These are phyloP conservation scores for Scheffersomyces ergatensis DNA, from an alignment of 805 yeast species.

Conservation along the genomic window DNA sequence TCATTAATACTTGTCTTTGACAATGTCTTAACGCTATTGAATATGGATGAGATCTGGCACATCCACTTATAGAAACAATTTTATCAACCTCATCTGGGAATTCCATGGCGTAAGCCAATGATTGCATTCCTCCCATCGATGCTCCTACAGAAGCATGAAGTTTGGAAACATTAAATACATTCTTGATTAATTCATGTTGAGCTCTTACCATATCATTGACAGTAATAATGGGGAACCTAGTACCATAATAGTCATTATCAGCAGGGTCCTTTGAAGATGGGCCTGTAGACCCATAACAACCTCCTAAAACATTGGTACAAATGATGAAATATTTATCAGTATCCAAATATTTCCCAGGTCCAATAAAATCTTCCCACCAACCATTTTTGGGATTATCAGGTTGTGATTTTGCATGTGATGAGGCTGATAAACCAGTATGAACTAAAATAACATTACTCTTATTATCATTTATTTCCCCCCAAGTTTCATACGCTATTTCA, in stretches of 20 bases:
- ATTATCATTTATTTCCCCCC: slow-evolving; percentile 72
- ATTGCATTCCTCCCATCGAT: slow-evolving; percentile 99
- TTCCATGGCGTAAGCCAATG: slow-evolving; percentile 81
- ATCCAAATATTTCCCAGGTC: slow-evolving; percentile 77
- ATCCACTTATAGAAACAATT: slow-evolving; percentile 81
- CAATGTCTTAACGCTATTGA: slow-evolving; percentile 92
- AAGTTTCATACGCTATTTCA: slow-evolving; percentile 87
- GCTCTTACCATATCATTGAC: slow-evolving; percentile 91
- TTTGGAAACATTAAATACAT: slow-evolving; percentile 60
- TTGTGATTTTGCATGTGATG: slow-evolving; percentile 90
- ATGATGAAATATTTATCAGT: slow-evolving; percentile 78
- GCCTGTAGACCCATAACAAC: slow-evolving; percentile 94
- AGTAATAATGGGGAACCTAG: slow-evolving; percentile 82
- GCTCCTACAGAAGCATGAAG: slow-evolving; percentile 83
- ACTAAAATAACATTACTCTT: slow-evolving; percentile 72
- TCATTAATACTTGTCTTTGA: slow-evolving; percentile 90
- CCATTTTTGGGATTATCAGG: slow-evolving; percentile 67
- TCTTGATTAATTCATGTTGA: slow-evolving; percentile 65
- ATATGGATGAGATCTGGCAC: slow-evolving; percentile 92
- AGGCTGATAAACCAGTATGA: slow-evolving; percentile 91
- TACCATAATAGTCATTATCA: slow-evolving; percentile 66
- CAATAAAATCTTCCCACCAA: slow-evolving; percentile 96
- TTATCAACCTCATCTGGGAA: slow-evolving; percentile 74
- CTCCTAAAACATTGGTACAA: slow-evolving; percentile 91
- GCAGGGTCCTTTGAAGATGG: slow-evolving; percentile 81